Base-by-base conservation (phyloP, 768 basidiomycete species). In the Trametes elegans region DNA sequence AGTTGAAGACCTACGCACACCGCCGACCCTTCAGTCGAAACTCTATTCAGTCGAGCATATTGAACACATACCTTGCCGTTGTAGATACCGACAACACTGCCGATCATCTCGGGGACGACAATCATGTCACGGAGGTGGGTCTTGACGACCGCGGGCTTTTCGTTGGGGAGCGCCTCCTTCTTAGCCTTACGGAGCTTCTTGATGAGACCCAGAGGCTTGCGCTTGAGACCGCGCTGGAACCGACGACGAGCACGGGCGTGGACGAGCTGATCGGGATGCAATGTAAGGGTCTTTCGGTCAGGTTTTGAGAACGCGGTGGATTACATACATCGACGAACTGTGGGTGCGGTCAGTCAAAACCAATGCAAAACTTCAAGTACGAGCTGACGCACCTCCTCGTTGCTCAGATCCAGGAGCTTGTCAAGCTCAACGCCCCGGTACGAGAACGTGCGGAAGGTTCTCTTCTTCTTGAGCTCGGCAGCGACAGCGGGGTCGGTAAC, bases 91-190 rank as follows among this genome's bases (percentile, higher is more conserved):
- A 98, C 86, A 63, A 98, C 92, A 67, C 85, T 88, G 59, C 97
- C 97, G 74, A 99, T 98, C 97, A 99, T 98, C 81, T 99, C 97
- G 45, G 97, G 97, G 57, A 99, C 97, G 75, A 99, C 88, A 75
- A 98, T 96, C 97, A 99, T 98, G 78, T 98, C 88, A 68, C 97
- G 93, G 66, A 99, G 81, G 76, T 99, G 97, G 54, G 97, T 99
- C 84, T 98, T 99, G 69, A 99, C 96, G 65, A 94, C 90, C 48
- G 93, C 82, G 56, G 97, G 97, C 82, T 99, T 98, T 79, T 98
- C 95, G 76, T 98, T 97, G 64, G 96, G 91, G 53, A 85, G 90
- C n/a, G 94, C 93, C 75, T 98, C 94, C 80, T 96, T 98, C 85
- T 99, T 99, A 55, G 97, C 93, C 76, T 97, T 96, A 74, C 97